A percentile compares a stretch with the other conserved stretches of the same genome.
These are phyloP conservation scores for Cryptococcus floricola DNA, from an alignment of 1,284 basidiomycete species.

Conservation along the genomic window DNA sequence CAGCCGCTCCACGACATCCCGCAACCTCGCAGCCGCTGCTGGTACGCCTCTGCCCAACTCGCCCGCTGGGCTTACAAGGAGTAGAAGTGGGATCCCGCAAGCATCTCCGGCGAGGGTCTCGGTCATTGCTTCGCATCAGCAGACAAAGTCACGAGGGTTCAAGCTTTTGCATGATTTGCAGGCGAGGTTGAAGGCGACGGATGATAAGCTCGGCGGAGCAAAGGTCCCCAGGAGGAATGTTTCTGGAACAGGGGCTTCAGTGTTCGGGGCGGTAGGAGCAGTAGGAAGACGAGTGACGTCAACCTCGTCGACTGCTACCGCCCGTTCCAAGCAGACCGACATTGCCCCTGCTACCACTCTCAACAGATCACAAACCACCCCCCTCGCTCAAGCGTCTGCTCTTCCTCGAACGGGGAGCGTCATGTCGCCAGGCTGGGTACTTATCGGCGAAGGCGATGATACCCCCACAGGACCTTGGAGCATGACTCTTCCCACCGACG, in stretches of 20 bases:
- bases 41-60: slow-evolving; percentile 11
- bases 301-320: not conserved
- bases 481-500: slow-evolving; percentile 7
- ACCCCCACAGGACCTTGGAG: slow-evolving; percentile 15
- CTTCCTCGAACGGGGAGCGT: slow-evolving; percentile 3
- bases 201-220: slow-evolving; percentile 36
- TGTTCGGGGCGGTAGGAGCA: not conserved
- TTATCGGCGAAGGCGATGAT: slow-evolving; percentile 36
- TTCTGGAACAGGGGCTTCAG: slow-evolving; percentile 14
- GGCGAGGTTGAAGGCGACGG: slow-evolving; percentile 39
- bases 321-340: slow-evolving; percentile 7
- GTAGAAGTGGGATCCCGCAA: slow-evolving; percentile 4
- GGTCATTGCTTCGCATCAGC: slow-evolving; percentile 12
- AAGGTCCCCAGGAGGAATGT: slow-evolving; percentile 37
- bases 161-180: slow-evolving; percentile 40
- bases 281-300: slow-evolving; percentile 2
- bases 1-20: slow-evolving; percentile 34
- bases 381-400: not conserved
- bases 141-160: slow-evolving; percentile 37
- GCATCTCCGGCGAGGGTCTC: slow-evolving; percentile 15
- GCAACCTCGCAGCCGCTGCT: slow-evolving; percentile 29
- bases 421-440: slow-evolving; percentile 41
- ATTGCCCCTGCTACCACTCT: slow-evolving; percentile 18
- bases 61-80: slow-evolving; percentile 8
- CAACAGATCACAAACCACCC: slow-evolving; percentile 6